phyloP scores from a whole-genome alignment of 139 green algal genomes.

The Micractinium sp. region DNA sequence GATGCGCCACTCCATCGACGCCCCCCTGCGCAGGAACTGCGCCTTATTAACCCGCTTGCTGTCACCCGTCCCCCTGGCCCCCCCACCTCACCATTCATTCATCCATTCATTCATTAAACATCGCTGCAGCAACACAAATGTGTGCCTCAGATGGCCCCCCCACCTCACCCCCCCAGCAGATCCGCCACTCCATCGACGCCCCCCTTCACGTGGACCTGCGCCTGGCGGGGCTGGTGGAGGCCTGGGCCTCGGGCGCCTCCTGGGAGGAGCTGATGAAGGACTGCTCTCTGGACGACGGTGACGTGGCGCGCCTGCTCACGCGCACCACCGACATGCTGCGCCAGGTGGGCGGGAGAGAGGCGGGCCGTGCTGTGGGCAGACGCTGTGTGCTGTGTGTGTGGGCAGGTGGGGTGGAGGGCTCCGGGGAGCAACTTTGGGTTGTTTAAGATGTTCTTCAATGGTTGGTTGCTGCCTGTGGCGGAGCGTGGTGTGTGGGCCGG shows the following conservation, averaged over 20 bases:
- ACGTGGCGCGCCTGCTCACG: conserved; percentile 84
- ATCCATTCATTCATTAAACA: too few relatives aligned
- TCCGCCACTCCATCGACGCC: conserved; percentile 45
- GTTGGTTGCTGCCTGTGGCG: too few relatives aligned
- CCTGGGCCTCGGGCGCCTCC: conserved; percentile 66
- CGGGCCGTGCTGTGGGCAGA: not conserved
- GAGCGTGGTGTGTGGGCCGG: too few relatives aligned
- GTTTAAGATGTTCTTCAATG: too few relatives aligned
- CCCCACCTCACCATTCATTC: too few relatives aligned
- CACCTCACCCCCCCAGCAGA: conserved; percentile 52
- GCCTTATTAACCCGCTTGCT: too few relatives aligned
- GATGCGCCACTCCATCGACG: not conserved
- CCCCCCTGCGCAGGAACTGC: too few relatives aligned
- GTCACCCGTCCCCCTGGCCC: too few relatives aligned
- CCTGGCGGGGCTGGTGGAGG: conserved; percentile 80
- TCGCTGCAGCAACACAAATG: too few relatives aligned
- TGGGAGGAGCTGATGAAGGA: conserved; percentile 28
- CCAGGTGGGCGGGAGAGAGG: conserved; percentile 63
- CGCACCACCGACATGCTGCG: conserved; percentile 82
- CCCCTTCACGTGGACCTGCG: conserved; percentile 40
- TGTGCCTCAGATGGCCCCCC: too few relatives aligned
- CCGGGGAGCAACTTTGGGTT: not conserved
- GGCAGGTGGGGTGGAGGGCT: too few relatives aligned
- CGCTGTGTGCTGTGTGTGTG: not conserved
- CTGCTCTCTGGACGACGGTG: conserved; percentile 81